Evolutionary conservation across 169 alveolate genomes (phyloP).

Genomic region (Cystoisospora suis): DNA sequence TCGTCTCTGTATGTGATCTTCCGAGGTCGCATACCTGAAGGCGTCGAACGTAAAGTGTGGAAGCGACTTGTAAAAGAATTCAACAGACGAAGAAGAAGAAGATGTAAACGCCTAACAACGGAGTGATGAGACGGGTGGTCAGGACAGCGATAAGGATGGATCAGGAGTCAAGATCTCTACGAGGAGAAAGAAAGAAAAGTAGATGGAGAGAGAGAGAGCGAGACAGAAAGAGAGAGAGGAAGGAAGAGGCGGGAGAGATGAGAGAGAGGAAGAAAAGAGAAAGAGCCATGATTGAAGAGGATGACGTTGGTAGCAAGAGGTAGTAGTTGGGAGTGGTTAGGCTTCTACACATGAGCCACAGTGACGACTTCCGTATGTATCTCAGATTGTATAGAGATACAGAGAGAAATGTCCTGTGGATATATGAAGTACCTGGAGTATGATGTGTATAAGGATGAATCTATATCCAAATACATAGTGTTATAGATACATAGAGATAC

Average conservation of each 20-base stretch:
- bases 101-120: too few relatives aligned
- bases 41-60: conserved; percentile 62
- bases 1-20: neutral
- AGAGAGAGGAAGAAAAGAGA: neutral
- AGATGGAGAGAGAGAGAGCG: too few relatives aligned
- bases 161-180: too few relatives aligned
- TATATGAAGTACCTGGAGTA: neutral
- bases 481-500: neutral
- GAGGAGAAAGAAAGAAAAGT: too few relatives aligned
- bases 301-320: neutral
- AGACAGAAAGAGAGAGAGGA: too few relatives aligned
- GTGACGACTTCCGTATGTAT: neutral
- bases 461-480: neutral
- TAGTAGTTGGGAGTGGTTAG: neutral
- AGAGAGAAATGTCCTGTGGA: too few relatives aligned
- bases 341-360: neutral
- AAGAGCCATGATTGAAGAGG: neutral
- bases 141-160: too few relatives aligned
- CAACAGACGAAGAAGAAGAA: conserved; percentile 51
- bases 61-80: conserved; percentile 62
- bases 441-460: neutral
- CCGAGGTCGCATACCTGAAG: conserved; percentile 64
- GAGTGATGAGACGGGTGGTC: too few relatives aligned
- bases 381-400: neutral
- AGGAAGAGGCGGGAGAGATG: neutral